These are phyloP conservation scores for Claviceps citrina DNA, from an alignment of 2,329 filamentous ascomycete species.

Conservation along the genomic window DNA sequence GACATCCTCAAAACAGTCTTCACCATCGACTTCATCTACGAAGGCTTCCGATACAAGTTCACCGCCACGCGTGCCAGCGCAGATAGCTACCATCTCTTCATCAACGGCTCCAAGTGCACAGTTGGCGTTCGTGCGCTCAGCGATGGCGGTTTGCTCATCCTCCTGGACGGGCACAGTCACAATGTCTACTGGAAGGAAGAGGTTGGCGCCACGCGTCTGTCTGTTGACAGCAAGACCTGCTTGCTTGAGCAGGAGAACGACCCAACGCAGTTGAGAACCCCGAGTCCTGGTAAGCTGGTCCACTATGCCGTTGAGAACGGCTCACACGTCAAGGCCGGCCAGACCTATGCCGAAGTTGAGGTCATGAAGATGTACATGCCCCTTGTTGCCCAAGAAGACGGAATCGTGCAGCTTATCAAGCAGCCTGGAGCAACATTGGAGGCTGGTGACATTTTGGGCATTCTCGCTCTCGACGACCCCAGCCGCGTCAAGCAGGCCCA, in stretches of 20 bases:
- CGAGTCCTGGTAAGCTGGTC: slow-evolving; percentile 92
- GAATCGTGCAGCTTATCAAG: slow-evolving; percentile 95
- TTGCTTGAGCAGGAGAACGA: slow-evolving; percentile 97
- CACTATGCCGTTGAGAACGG: slow-evolving; percentile 96
- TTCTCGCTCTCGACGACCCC: slow-evolving; percentile 86
- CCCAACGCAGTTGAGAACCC: slow-evolving; percentile 87
- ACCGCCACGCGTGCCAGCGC: slow-evolving; percentile 82
- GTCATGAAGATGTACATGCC: slow-evolving; percentile 99
- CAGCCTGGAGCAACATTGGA: slow-evolving; percentile 95
- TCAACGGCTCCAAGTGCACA: slow-evolving; percentile 93
- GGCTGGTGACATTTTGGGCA: slow-evolving; percentile 96
- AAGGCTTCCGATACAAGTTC: slow-evolving; percentile 93
- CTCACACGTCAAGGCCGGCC: slow-evolving; percentile 77
- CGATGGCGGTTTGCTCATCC: slow-evolving; percentile 81
- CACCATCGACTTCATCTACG: slow-evolving; percentile 96
- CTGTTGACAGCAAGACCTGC: slow-evolving; percentile 96
- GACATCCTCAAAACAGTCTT: slow-evolving; percentile 97
- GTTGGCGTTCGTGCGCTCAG: slow-evolving; percentile 85
- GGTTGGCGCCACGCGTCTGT: slow-evolving; percentile 84
- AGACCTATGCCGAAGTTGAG: slow-evolving; percentile 91
- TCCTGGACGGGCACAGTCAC: slow-evolving; percentile 85
- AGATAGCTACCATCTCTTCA: slow-evolving; percentile 95
- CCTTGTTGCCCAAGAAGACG: slow-evolving; percentile 83
- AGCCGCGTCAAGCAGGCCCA: slow-evolving; percentile 92
- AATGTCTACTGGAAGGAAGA: slow-evolving; percentile 99